Evolutionary conservation across 163 green algal species (phyloP), one percentile per base, ranked within the genome.

Genomic region (Chlamydomonas reinhardtii): DNA sequence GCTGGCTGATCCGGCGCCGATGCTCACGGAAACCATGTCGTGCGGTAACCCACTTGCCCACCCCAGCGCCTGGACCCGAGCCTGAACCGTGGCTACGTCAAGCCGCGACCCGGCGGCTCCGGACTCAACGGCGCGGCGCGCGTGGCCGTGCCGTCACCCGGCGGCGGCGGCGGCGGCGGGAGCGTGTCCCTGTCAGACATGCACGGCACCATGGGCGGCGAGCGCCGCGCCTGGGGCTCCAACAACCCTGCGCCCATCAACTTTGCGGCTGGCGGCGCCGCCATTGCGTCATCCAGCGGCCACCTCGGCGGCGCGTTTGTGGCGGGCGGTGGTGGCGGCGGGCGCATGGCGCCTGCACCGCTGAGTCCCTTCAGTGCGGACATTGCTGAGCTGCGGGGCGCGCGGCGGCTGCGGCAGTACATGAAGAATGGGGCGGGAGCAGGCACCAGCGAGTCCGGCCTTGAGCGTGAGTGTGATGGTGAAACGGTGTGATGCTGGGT

Each of bases 351-450:
- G 14, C 12, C 72, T 39, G 35, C 62, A 27, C 39, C 76, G 14
- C 72, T 65, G 27, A 84, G 64, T 39, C 62, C 62, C 19, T 69
- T 84, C 16, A 74, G 56, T 34, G 62, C 77, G 1, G 77, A 84
- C 66, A 84, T 84, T 59, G 77, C 77, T 20, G 77, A 84, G 64
- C 77, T 84, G 39, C 29, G 77, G 4, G 77, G 77, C 39, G 9
- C 65, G 25, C 43, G 66, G 39, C 43, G 77, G 52, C 65, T 84
- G 39, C 43, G 77, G 77, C 61, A 84, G 65, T 84, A 84, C 66
- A 39, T 84, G 31, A n/a, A 34, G 31, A 32, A 59, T 6, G 14
- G 77, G 4, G 6, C 48, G 12, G 48, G 48, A 2, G 48, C 11
- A 1, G 48, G 5, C 6, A 56, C 6, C 48, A 56, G 48, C 48